Base-by-base conservation (phyloP, 106 monocot species). In the Gastrodia elata region DNA sequence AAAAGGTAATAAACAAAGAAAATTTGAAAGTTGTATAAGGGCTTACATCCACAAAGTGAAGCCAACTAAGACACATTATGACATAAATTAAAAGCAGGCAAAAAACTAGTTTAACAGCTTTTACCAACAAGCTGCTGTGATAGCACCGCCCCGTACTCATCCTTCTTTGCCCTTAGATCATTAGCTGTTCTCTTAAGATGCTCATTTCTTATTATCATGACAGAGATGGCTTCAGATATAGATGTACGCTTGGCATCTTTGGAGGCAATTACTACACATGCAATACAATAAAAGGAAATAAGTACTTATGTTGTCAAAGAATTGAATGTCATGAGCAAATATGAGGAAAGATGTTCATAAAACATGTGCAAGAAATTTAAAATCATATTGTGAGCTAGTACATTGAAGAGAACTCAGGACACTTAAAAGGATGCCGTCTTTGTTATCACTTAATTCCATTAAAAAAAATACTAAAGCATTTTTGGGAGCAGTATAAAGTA, bases 211-310 rank as follows among this genome's bases (percentile, higher is more conserved):
- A 44, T 46, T 74, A 24, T 52, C 18, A 71, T 38, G 27, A 43
- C 32, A 42, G 77, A 76, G 48, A 91, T 75, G 2, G 82, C 73
- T 78, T 81, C 78, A 74, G 30, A 41, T 35, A 33, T 68, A 40
- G 73, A 34, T 42, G 26, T 35, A 11, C 39, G 52, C 22, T 74
- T 83, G 33, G 87, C 77, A 28, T 82, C 81, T 75, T 79, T 87
- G 75, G 83, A 27, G 24, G 67, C 55, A 42, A 84, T 87, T 40
- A 65, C 91, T 91, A 73, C 70, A 82, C 80, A 64, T 6, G 26
- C 40, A 69, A 6, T 16, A 39, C 15, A 24, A 69, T 67, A 16
- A 67, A 61, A 67, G 20, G 0, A 1, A 6, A 37, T 67, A 34
- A 67, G 18, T 37, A 67, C 16, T 67, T 67, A 2, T 67, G 30